A percentile compares a stretch with the other conserved stretches of the same genome.
Conservation (phyloP, 139 green algal species). For the Micromonas commoda region DNA sequence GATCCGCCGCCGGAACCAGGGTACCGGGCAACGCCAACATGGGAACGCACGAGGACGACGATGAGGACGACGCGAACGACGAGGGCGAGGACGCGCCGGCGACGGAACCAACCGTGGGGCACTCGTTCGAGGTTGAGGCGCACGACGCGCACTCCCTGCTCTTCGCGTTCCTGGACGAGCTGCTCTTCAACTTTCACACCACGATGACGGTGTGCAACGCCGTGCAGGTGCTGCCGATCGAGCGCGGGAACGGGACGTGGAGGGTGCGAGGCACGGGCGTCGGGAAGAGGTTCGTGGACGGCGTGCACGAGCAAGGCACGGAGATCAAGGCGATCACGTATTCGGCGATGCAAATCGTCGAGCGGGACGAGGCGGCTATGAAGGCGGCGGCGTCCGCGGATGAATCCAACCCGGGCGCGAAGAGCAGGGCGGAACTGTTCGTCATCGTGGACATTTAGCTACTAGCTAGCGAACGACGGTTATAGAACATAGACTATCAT, state of each 20-base stretch:
- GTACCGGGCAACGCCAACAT: too few species aligned
- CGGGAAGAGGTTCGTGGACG: slow-evolving; percentile 15
- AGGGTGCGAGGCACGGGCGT: background rate
- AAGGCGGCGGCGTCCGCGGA: too few species aligned
- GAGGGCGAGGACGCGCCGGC: background rate
- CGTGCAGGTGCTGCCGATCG: background rate
- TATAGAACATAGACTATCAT: too few species aligned
- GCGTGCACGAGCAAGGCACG: slow-evolving; percentile 21
- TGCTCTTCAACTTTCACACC: slow-evolving; percentile 69
- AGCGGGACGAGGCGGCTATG: too few species aligned
- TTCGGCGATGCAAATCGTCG: slow-evolving; percentile 69
- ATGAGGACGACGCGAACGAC: slow-evolving; percentile 25
- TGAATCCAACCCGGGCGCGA: slow-evolving; percentile 33
- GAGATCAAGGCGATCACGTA: slow-evolving; percentile 85
- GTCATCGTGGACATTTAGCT: slow-evolving; percentile 88
- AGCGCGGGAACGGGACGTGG: background rate
- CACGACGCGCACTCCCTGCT: slow-evolving; percentile 75
- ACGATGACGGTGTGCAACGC: slow-evolving; percentile 55
- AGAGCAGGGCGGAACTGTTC: slow-evolving; percentile 60
- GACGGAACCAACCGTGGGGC: background rate
- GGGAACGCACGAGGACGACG: background rate
- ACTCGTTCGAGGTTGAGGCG: slow-evolving; percentile 42
- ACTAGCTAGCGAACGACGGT: too few species aligned
- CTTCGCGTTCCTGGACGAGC: slow-evolving; percentile 75
- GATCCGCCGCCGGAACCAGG: too few species aligned